Conservation (phyloP, 495 filamentous ascomycete genomes). For the Pseudotulostoma volvatum region DNA sequence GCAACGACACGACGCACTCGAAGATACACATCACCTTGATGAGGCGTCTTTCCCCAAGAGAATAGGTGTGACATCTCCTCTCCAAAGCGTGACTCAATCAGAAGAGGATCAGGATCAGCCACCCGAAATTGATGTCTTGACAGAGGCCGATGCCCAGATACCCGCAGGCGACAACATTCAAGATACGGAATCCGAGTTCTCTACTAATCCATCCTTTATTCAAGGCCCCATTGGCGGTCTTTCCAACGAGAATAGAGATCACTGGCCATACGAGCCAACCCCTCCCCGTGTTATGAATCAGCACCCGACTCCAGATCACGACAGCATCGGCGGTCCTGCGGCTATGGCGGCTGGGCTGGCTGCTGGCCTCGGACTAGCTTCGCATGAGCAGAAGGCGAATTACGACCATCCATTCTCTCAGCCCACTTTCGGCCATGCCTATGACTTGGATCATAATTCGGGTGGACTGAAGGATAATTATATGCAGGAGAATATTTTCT, state of each 20-base stretch:
- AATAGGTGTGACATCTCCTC: slow-evolving; percentile 46
- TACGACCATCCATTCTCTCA: slow-evolving; percentile 26
- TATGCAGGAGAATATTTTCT: slow-evolving; percentile 18
- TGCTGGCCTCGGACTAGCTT: slow-evolving; percentile 15
- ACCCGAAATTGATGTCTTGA: slow-evolving; percentile 35
- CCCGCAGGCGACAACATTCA: slow-evolving; percentile 38
- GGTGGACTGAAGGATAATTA: slow-evolving; percentile 16
- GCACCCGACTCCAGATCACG: slow-evolving; percentile 19
- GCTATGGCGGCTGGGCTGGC: too few species aligned
- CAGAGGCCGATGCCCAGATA: slow-evolving; percentile 43
- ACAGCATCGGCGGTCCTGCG: slow-evolving; percentile 18
- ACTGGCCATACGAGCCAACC: slow-evolving; percentile 37
- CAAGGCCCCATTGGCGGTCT: slow-evolving; percentile 46
- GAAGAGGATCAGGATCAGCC: too few species aligned
- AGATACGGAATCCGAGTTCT: slow-evolving; percentile 45
- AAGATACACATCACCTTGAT: slow-evolving; percentile 24
- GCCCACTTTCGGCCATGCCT: slow-evolving; percentile 19
- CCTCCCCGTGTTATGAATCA: slow-evolving; percentile 29
- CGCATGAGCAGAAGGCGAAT: slow-evolving; percentile 13
- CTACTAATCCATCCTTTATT: slow-evolving; percentile 64
- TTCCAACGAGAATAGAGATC: slow-evolving; percentile 28
- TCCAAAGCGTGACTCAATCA: slow-evolving; percentile 56
- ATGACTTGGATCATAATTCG: slow-evolving; percentile 23
- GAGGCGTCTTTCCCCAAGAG: slow-evolving; percentile 29
- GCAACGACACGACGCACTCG: slow-evolving; percentile 12